Evolutionary conservation across 2,329 filamentous ascomycete species (phyloP), one percentile per base, ranked within the genome.

Genomic region (Penicillium vulpinum): DNA sequence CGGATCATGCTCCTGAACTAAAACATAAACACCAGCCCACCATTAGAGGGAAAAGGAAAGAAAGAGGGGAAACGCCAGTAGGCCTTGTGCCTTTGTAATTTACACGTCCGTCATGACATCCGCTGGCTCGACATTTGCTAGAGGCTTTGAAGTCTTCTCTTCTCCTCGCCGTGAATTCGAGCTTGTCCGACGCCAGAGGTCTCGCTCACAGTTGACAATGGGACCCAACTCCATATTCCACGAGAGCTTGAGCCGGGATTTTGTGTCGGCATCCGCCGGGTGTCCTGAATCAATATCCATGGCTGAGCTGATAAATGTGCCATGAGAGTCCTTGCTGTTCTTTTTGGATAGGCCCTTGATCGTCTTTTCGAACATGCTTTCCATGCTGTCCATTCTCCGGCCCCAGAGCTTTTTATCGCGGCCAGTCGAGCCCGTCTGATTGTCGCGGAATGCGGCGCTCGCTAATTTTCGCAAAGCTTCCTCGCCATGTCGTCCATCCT

Each of bases 401-500:
- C 73, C 72, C 73, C 75, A 75, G 15, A 69, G 66, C 59, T 67
- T 71, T 64, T 75, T 76, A 50, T 78, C 73, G 44, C 72, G 70
- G 36, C 73, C 77, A 28, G 75, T 73, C 15, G 73, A 73, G 50
- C 75, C 76, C 3, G 69, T 66, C 35, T 77, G 70, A 22, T 75
- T 74, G 48, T 77, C 68, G 58, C 78, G 73, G 55, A 72, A 74
- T 13, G 75, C 75, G 1, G 80, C 80, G 26, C 82, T 81, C 4
- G 81, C 78, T 67, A 89, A 75, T 65, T 85, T 87, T 47, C 86
- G 77, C 60, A 89, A 71, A 21, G 85, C 85, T 65, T 87, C 83
- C 69, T 88, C 86, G 8, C 85, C 86, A 58, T 86, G 71, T 44
- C 87, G 80, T 15, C 85, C 85, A 67, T 89, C 86, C 65, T 87